Base-by-base conservation (phyloP, 495 filamentous ascomycete species). In the Usnea hakonensis region DNA sequence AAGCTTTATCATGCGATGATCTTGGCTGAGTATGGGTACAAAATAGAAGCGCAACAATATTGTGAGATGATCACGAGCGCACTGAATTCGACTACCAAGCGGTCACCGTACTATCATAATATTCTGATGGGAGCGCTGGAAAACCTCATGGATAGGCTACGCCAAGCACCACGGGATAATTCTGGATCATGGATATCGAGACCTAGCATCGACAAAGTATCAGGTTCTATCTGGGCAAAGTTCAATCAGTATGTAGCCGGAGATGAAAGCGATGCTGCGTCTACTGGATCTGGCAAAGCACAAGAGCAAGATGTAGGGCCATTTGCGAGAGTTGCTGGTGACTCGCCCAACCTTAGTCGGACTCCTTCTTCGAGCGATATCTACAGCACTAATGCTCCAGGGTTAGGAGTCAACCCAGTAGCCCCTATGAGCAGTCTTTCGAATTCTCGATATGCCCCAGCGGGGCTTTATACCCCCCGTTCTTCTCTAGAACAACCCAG, bases 171-270 rank as follows among this genome's bases (percentile, higher is more conserved):
- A 28, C 89, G 85, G 64, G 90, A 94, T 64, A 76, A 67, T 40
- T 75, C 78, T 21, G 81, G 78, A 13, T 85, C 84, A 5, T 96
- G 91, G 90, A 91, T 97, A 44, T 88, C 90, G 1, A 94, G 90
- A 71, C 90, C 95, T 16, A 97, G 85, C 73, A 93, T 97, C 81
- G 91, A 94, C 71, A 95, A 91, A 70, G 90, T 97, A 0, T 95
- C 90, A 19, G 88, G 84, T 52, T 87, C 86, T 19, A 83, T 97
- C 72, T 93, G 89, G 85, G 88, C 85, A 57, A 89, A 85, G 36
- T 95, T 99, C 75, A 96, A 88, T 70, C 95, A 89, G 62, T 97
- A 97, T 67, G 90, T 99, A 56, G 87, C 88, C 58, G 95, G 95
- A 7, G 93, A 96, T 57, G 93, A 97, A 32, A 84, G 83, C 55